Evolutionary conservation across 1,139 yeast species (phyloP).

Genomic region (Candida frijolesensis): DNA sequence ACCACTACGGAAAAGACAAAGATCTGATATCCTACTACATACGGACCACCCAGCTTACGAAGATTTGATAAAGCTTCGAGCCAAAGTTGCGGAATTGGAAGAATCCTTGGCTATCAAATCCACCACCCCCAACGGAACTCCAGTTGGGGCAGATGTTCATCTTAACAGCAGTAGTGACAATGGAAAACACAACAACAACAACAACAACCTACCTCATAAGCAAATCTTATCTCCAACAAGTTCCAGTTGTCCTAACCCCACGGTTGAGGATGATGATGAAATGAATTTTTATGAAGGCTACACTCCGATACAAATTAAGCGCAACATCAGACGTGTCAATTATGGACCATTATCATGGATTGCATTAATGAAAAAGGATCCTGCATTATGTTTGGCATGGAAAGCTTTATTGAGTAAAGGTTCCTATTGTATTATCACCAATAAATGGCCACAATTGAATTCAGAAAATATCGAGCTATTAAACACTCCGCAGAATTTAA

Average conservation of each 20-base stretch:
- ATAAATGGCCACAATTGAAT: conserved; percentile 13
- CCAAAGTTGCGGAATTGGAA: conserved; percentile 6
- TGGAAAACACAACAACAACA: conserved; percentile 2
- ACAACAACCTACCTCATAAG: conserved; percentile 6
- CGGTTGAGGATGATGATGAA: conserved; percentile 24
- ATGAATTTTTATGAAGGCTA: conserved; percentile 48
- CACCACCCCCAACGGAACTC: not conserved
- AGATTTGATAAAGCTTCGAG: conserved; percentile 9
- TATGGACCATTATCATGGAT: conserved; percentile 56
- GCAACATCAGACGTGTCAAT: conserved; percentile 34
- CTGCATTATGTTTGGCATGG: conserved; percentile 40
- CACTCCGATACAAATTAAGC: conserved; percentile 40
- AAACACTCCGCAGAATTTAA: conserved; percentile 15
- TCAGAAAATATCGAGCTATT: conserved; percentile 29
- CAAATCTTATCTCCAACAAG: conserved; percentile 3
- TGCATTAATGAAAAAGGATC: conserved; percentile 50
- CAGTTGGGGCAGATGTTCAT: not conserved
- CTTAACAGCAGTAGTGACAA: not conserved
- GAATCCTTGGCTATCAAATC: not conserved
- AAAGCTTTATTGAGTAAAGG: conserved; percentile 23
- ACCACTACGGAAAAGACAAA: not conserved
- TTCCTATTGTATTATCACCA: conserved; percentile 21
- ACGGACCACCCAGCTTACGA: conserved; percentile 2
- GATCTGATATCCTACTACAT: not conserved
- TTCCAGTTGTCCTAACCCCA: conserved; percentile 23